Evolutionary conservation across 2,329 filamentous ascomycete genomes (phyloP).

Genomic region (Fusarium hostae): DNA sequence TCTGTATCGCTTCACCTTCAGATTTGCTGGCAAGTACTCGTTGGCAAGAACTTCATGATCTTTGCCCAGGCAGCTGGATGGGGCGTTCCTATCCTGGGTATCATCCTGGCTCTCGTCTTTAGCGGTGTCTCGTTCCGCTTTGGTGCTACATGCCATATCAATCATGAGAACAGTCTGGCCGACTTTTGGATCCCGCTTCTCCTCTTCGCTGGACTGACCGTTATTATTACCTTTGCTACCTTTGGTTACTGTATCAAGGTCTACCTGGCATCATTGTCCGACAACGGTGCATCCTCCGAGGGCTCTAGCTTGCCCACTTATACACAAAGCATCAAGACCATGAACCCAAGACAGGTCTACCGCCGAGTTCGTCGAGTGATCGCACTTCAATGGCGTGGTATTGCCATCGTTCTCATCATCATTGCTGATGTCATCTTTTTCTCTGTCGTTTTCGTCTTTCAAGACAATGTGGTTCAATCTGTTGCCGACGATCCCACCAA

Average conservation of each 20-base stretch:
- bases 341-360: conserved; percentile 88
- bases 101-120: conserved; percentile 80
- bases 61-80: conserved; percentile 82
- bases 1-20: conserved; percentile 94
- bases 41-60: conserved; percentile 91
- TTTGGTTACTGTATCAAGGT: conserved; percentile 95
- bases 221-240: conserved; percentile 85
- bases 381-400: conserved; percentile 92
- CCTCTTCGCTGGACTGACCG: conserved; percentile 78
- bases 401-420: conserved; percentile 89
- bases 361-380: conserved; percentile 87
- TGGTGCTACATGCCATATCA: conserved; percentile 92
- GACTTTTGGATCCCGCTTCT: conserved; percentile 93
- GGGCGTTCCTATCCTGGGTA: conserved; percentile 81
- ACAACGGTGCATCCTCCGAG: conserved; percentile 76
- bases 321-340: conserved; percentile 77
- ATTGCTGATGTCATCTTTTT: conserved; percentile 94
- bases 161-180: conserved; percentile 83
- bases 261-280: conserved; percentile 84
- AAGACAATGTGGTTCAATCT: conserved; percentile 77
- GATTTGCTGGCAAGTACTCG: conserved; percentile 95
- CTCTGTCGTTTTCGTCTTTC: conserved; percentile 87
- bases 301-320: conserved; percentile 77
- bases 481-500: conserved; percentile 64
- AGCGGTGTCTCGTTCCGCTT: conserved; percentile 97